Evolutionary conservation across 345 rosid species (phyloP).

Genomic region (Brassica rapa): DNA sequence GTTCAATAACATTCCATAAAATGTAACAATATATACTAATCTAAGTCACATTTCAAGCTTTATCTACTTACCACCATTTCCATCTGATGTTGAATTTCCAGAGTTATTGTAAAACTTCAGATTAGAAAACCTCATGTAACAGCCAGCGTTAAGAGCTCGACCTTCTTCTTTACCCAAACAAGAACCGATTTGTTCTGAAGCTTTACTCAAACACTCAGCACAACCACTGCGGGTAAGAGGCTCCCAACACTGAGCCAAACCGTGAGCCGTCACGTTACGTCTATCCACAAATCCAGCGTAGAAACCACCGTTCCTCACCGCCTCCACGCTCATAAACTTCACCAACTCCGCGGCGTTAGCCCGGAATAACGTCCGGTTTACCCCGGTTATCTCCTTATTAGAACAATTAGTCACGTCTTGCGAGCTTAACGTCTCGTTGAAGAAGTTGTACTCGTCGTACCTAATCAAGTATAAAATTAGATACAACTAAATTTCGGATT

Average conservation of each 20-base stretch:
- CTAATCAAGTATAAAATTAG: slow-evolving; percentile 51
- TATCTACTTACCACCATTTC: slow-evolving; percentile 44
- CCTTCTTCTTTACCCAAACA: slow-evolving; percentile 67
- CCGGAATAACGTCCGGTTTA: slow-evolving; percentile 54
- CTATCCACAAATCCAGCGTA: slow-evolving; percentile 56
- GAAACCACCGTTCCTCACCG: slow-evolving; percentile 58
- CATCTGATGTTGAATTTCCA: slow-evolving; percentile 33
- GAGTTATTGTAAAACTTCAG: slow-evolving; percentile 68
- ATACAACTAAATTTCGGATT: too few relatives aligned
- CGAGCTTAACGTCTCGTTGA: slow-evolving; percentile 49
- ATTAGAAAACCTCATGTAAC: slow-evolving; percentile 75
- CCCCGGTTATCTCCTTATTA: slow-evolving; percentile 43
- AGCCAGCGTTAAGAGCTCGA: slow-evolving; percentile 71
- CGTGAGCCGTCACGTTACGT: slow-evolving; percentile 68
- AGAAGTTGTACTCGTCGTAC: slow-evolving; percentile 74
- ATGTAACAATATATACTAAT: slow-evolving; percentile 1
- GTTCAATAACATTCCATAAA: neutral
- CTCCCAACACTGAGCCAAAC: slow-evolving; percentile 92
- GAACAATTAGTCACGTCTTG: slow-evolving; percentile 54
- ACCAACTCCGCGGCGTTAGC: slow-evolving; percentile 52
- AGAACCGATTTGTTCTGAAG: slow-evolving; percentile 43
- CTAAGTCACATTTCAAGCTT: neutral
- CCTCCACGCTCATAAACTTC: slow-evolving; percentile 57
- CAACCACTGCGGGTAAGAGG: slow-evolving; percentile 52
- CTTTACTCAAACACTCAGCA: slow-evolving; percentile 54